Base-by-base conservation (phyloP, 768 basidiomycete species). In the Boletus vinaceobasis region DNA sequence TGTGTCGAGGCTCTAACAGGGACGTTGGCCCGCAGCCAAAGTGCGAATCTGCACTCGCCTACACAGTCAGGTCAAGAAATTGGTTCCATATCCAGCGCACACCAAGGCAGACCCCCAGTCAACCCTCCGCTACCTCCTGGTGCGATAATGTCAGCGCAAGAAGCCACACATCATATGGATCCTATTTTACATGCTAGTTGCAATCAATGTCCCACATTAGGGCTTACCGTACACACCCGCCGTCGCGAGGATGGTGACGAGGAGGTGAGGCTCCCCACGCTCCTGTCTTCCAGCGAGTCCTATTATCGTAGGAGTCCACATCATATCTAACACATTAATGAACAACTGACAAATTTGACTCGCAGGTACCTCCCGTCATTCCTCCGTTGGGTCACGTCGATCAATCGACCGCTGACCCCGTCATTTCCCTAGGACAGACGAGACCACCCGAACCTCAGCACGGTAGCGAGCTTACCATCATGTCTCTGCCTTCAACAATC, bases 1-100 rank as follows among this genome's bases (percentile, higher is more conserved):
- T 55, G 46, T 31, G 55, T 62, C 9, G 65, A 66, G 37, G 39
- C 14, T 7, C 26, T 67, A 14, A 35, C 53, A 19, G 52, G 37
- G 33, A 54, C 50, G 7, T 19, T 67, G 26, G 44, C 56, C 14
- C 31, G 36, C 10, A 45, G 44, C 35, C 62, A 40, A n/a, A 44
- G 29, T 27, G 43, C 1, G 1, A 15, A 42, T 2, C 2, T 11
- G 6, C 29, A 8, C 17, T 26, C 31, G 7, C n/a, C 31, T 11
- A 7, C 17, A 10, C 27, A 15, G 4, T 26, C 10, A 9, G 27
- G n/a, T 29, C 29, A 29, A 29, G 29, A 29, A 29, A 29, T 7
- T 7, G 29, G 29, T 29, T 7, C 29, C 29, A 29, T 29, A 29
- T 3, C 4, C 29, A 5, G 29, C 29, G 29, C 29, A 5, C 7